Evolutionary conservation across 768 basidiomycete genomes (phyloP), one percentile per base, ranked within the genome.

Genomic region (Boletus sp.): DNA sequence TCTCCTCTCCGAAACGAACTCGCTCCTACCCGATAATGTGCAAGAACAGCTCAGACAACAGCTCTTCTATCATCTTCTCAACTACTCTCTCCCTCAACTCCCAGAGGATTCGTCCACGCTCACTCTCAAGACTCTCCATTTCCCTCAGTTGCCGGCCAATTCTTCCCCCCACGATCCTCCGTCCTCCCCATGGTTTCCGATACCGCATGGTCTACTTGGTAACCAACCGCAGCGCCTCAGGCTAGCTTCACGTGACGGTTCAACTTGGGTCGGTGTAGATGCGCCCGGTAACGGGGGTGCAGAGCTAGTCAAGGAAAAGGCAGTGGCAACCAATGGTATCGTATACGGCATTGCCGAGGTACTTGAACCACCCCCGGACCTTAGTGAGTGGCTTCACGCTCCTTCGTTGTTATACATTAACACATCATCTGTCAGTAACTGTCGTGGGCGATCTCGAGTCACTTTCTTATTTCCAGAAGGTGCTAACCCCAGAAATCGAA

Each of bases 51-150:
- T 98, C 42, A 81, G 96, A 50, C 94, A 97, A 64, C 88, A 95
- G 64, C 79, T 99, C 49, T 86, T 98, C 64, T 98, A 98, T 69
- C 97, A 98, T 70, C 72, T 98, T 42, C 77, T 98, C 60, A 97
- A 98, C 70, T 84, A 84, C 68, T 83, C 88, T 7, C 67, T 97
- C 30, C 62, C 78, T 19, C 62, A 69, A 25, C 54, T 77, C 15
- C 76, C 83, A 29, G 70, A 79, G 30, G 64, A 74, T 10, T 61
- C 72, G 21, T 67, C 74, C 10, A 67, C 54, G 6, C 61, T 73
- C 39, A 74, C 76, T 10, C 77, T 81, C 58, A 57, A 78, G 56
- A 93, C 91, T 2, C 75, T 93, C 6, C 85, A 85, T 64, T 93
- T 78, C 65, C 91, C 92, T n/a, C 79, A 77, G 29, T 72, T 71